phyloP scores from a whole-genome alignment of 2,329 filamentous ascomycete genomes.

The Monilinia laxa region DNA sequence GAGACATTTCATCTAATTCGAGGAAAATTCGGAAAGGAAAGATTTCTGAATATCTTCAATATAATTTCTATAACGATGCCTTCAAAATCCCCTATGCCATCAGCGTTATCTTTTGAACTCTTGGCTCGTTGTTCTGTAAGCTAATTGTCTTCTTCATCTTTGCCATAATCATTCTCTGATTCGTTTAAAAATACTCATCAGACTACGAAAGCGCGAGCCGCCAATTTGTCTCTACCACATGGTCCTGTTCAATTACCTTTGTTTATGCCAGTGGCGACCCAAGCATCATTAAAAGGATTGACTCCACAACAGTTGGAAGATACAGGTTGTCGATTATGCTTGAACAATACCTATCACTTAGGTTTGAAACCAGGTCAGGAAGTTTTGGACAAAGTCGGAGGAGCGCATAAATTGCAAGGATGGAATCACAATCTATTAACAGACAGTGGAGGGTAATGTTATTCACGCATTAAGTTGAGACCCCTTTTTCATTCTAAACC shows the following conservation, averaged over 20 bases:
- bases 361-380: constrained; percentile 93
- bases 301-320: constrained; percentile 90
- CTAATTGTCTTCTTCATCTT: constrained; percentile 18
- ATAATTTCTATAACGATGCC: constrained; percentile 23
- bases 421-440: constrained; percentile 96
- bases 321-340: constrained; percentile 82
- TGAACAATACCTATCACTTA: constrained; percentile 98
- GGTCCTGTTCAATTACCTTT: constrained; percentile 86
- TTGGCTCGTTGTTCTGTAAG: constrained; percentile 77
- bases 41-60: background rate
- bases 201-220: constrained; percentile 93
- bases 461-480: constrained; percentile 16
- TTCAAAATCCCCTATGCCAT: constrained; percentile 44
- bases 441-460: constrained; percentile 65
- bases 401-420: constrained; percentile 90
- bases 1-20: background rate
- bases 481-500: constrained; percentile 1
- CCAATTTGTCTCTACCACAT: constrained; percentile 84
- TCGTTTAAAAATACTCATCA: constrained; percentile 42
- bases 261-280: constrained; percentile 98
- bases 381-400: constrained; percentile 81
- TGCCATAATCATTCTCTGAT: constrained; percentile 11
- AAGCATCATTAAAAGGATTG: constrained; percentile 91
- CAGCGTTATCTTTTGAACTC: constrained; percentile 77
- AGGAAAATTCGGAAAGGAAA: background rate